These are phyloP conservation scores for Plicaturopsis crispa DNA, from an alignment of 768 basidiomycete species.

Conservation along the genomic window DNA sequence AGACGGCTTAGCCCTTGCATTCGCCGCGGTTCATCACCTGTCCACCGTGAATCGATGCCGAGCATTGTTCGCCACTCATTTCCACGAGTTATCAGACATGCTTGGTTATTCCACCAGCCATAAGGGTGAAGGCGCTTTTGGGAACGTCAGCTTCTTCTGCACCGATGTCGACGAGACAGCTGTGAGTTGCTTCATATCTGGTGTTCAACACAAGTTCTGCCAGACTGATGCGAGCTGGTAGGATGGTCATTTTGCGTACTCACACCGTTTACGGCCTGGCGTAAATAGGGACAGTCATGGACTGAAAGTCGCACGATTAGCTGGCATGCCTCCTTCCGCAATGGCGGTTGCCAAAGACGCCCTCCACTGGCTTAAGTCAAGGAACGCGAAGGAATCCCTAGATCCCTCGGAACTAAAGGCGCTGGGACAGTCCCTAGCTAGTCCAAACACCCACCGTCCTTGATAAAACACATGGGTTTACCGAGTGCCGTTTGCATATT, in stretches of 20 bases:
- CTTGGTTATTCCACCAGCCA: conserved; percentile 49
- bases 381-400: conserved; percentile 11
- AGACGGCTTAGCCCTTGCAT: conserved; percentile 92
- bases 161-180: conserved; percentile 77
- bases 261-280: conserved; percentile 72
- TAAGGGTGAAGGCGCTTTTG: conserved; percentile 39
- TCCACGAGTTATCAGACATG: conserved; percentile 88
- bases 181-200: conserved; percentile 33
- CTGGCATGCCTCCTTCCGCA: conserved; percentile 67
- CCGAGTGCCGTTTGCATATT: too few relatives aligned
- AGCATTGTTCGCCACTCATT: conserved; percentile 97
- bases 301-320: conserved; percentile 81
- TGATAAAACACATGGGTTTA: not conserved
- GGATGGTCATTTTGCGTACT: conserved; percentile 78
- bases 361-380: conserved; percentile 28
- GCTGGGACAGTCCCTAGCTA: conserved; percentile 22
- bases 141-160: conserved; percentile 76
- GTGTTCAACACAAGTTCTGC: not conserved
- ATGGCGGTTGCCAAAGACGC: conserved; percentile 54
- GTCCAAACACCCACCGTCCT: not conserved
- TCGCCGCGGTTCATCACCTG: conserved; percentile 82
- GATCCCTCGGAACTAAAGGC: conserved; percentile 20
- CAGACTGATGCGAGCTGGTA: conserved; percentile 23
- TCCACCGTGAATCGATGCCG: conserved; percentile 64
- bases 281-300: conserved; percentile 91